phyloP scores from a whole-genome alignment of 441 rosid species.

The Gossypium gossypioides region DNA sequence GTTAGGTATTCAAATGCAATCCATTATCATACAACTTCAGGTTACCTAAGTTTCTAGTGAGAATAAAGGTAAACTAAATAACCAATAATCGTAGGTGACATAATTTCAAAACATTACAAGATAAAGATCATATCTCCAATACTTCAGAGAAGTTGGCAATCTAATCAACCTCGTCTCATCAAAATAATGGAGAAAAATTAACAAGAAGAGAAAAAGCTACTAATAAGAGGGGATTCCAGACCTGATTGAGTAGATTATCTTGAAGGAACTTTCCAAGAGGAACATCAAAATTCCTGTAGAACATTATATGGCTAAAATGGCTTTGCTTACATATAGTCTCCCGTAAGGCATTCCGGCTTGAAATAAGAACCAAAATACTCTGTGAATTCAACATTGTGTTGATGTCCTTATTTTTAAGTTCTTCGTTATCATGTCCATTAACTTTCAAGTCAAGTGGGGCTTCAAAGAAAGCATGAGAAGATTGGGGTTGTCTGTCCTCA shows the following conservation, averaged over 20 bases:
- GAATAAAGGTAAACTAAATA: background rate
- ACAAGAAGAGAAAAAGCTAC: background rate
- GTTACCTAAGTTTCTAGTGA: background rate
- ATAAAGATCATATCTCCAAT: background rate
- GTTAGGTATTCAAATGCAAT: background rate
- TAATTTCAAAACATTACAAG: background rate
- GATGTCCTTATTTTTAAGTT: conserved; percentile 29
- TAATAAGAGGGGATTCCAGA: conserved; percentile 22
- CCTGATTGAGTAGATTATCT: conserved; percentile 81
- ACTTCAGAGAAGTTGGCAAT: background rate
- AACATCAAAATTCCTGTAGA: conserved; percentile 76
- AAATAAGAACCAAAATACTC: conserved; percentile 88
- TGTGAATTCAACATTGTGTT: conserved; percentile 46
- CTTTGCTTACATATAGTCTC: conserved; percentile 81
- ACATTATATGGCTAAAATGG: conserved; percentile 86
- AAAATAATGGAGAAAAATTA: background rate
- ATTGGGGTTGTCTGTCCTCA: conserved; percentile 27
- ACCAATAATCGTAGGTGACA: background rate
- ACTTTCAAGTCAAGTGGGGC: conserved; percentile 21
- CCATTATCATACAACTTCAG: background rate
- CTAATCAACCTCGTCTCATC: background rate
- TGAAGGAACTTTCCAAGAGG: conserved; percentile 83
- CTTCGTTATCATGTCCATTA: conserved; percentile 28
- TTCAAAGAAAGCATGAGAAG: conserved; percentile 27
- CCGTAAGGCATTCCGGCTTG: conserved; percentile 53